phyloP scores from a whole-genome alignment of 495 filamentous ascomycete species.

The Tuber melanosporum region DNA sequence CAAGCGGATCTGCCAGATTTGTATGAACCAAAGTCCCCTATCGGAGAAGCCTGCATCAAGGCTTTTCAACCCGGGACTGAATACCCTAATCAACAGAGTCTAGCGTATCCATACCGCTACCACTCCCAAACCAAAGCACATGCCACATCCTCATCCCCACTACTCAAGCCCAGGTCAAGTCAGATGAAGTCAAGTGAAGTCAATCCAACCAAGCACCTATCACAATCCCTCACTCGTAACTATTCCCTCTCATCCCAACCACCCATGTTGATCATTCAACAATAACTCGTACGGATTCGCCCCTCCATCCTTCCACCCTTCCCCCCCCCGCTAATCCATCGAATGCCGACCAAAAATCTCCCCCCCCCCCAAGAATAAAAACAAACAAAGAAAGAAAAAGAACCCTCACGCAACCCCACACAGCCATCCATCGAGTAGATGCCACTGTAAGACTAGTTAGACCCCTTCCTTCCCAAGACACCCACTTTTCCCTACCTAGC shows the following conservation, averaged over 20 bases:
- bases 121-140: neutral
- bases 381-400: conserved; percentile 13
- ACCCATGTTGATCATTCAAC: neutral
- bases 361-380: conserved; percentile 9
- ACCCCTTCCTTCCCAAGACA: neutral
- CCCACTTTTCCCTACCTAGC: too few species aligned
- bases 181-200: neutral
- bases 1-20: neutral
- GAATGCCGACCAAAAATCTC: neutral
- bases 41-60: neutral
- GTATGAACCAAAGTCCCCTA: neutral
- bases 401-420: conserved; percentile 14
- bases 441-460: too few species aligned
- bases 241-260: neutral
- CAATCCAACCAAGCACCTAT: neutral
- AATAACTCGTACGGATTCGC: neutral
- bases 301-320: neutral
- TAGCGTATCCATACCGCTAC: neutral
- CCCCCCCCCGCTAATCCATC: neutral
- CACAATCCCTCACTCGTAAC: conserved; percentile 1
- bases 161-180: neutral
- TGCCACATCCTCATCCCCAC: neutral
- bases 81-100: neutral
- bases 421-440: too few species aligned
- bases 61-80: neutral